phyloP scores from a whole-genome alignment of 345 rosid genomes.

The Brassica incana region DNA sequence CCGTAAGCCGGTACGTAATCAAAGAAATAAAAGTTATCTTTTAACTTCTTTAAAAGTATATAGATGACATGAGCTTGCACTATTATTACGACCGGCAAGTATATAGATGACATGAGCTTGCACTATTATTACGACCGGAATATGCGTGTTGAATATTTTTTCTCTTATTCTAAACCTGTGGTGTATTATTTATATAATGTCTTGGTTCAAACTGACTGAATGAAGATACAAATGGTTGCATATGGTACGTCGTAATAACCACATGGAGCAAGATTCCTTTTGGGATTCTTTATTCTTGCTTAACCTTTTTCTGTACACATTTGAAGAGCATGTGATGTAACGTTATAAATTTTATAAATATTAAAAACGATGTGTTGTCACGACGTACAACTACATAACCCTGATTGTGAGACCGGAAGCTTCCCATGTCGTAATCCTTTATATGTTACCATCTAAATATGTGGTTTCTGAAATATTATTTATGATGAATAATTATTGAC shows the following conservation, averaged over 20 bases:
- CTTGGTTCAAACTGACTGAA: slow-evolving; percentile 17
- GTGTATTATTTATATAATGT: neutral
- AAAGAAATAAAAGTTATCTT: neutral
- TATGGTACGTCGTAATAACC: slow-evolving; percentile 34
- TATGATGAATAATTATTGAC: slow-evolving; percentile 17
- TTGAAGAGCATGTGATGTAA: slow-evolving; percentile 27
- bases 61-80: slow-evolving; percentile 5
- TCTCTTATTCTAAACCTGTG: slow-evolving; percentile 2
- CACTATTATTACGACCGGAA: slow-evolving; percentile 36
- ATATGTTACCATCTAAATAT: neutral
- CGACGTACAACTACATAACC: slow-evolving; percentile 37
- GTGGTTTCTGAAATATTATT: slow-evolving; percentile 7
- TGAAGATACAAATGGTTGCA: slow-evolving; percentile 30
- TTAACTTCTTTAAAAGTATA: neutral
- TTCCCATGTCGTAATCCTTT: slow-evolving; percentile 38
- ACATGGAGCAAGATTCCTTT: slow-evolving; percentile 34
- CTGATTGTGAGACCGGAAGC: slow-evolving; percentile 46
- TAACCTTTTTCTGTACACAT: slow-evolving; percentile 4
- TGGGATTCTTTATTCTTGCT: slow-evolving; percentile 21
- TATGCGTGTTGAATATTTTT: slow-evolving; percentile 33
- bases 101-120: slow-evolving; percentile 12
- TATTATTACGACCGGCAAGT: neutral
- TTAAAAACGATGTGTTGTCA: slow-evolving; percentile 34
- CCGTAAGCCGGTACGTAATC: slow-evolving; percentile 76
- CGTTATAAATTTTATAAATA: neutral